Base-by-base conservation (phyloP, 2,329 filamentous ascomycete genomes). In the Talaromyces sp. region DNA sequence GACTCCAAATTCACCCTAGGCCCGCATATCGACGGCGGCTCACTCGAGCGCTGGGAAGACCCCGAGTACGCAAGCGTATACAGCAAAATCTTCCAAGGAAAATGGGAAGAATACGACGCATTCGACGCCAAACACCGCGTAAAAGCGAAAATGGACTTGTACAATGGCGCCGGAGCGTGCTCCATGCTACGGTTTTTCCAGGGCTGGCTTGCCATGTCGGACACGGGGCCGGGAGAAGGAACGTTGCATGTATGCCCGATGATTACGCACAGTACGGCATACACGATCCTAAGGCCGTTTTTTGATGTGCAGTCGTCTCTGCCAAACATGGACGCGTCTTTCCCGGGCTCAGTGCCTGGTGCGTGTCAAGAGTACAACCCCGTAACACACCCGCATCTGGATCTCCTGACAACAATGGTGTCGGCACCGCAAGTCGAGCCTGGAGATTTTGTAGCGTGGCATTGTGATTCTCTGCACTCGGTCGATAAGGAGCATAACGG, bases 171-270 rank as follows among this genome's bases (percentile, higher is more conserved):
- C 0, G 92, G 93, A 0, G 87, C 90, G 0, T 96, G 91, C 75
- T 88, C 84, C 53, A 91, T 92, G 80, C 92, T 96, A 75, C 84
- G 93, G 44, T 89, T 92, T 82, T 93, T 91, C 73, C 93, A 97
- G 76, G 93, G 92, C 19, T 97, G 93, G 93, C 75, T 97, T 58
- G 73, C 75, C 63, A 88, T 97, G 82, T 92, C 88, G 62, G 77
- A 80, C n/a, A 88, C 86, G 0, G 86, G 82, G 0, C 90, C 91
- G 0, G 81, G 82, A 5, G 88, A 96, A 76, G 93, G 93, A 0
- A 95, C 92, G 0, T 76, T 97, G 58, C 81, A 91, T 51, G 89
- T 96, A 1, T 93, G 93, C 68, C 93, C 93, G 0, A 79, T 96
- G 58, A 77, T 95, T 53, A 83, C 84, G 65, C 84, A 91, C 59